Evolutionary conservation across 805 yeast genomes (phyloP).

Genomic region (Candida jianshihensis): DNA sequence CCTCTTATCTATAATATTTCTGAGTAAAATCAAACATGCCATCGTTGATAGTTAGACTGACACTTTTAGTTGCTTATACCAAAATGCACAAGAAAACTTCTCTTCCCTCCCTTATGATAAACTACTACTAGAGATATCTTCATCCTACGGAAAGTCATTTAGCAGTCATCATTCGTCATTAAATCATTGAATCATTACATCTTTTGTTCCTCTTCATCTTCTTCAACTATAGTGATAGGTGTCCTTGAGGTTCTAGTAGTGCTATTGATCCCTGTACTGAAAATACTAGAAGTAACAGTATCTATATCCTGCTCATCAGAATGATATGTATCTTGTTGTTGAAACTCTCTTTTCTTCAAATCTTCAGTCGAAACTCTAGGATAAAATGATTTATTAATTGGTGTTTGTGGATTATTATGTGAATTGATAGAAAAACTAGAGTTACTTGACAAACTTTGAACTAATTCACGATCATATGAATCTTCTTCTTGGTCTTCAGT

Average conservation of each 20-base stretch:
- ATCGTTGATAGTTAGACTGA: too few relatives aligned
- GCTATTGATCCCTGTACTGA: constrained; percentile 3
- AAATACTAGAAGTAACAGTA: constrained; percentile 11
- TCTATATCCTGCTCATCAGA: not conserved
- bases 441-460: constrained; percentile 10
- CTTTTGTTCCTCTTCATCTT: constrained; percentile 13
- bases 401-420: constrained; percentile 1
- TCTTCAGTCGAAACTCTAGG: constrained; percentile 7
- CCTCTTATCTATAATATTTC: too few relatives aligned
- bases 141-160: too few relatives aligned
- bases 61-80: too few relatives aligned
- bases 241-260: constrained; percentile 11
- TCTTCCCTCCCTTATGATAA: too few relatives aligned
- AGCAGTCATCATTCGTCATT: not conserved
- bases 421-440: constrained; percentile 1
- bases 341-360: too few relatives aligned
- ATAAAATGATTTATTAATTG: constrained; percentile 16
- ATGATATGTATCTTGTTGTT: not conserved
- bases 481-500: constrained; percentile 17
- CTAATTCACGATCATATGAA: constrained; percentile 9
- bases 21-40: too few relatives aligned
- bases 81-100: too few relatives aligned
- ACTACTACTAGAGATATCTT: too few relatives aligned
- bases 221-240: constrained; percentile 16
- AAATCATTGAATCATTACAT: not conserved